Evolutionary conservation across 73 alveolate species (phyloP), one percentile per base, ranked within the genome.

Genomic region (Paramecium sonneborni): DNA sequence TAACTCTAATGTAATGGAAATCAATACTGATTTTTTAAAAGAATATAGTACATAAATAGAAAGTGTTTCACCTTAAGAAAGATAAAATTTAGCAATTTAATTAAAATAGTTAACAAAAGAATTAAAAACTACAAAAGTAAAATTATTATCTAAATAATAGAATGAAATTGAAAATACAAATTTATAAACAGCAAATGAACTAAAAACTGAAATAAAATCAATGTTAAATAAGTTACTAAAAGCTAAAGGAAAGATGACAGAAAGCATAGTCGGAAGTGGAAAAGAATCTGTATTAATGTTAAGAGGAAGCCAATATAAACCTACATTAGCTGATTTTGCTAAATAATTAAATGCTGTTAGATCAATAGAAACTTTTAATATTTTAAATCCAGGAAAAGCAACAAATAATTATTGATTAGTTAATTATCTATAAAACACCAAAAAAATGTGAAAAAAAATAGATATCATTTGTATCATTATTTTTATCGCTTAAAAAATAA

Each of bases 231-330:
- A 79, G 21, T 44, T 79, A 39, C 52, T 79, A 1, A 79, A 79
- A 26, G 90, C 90, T 41, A 79, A 79, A 34, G 90, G 90, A 11
- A 39, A 79, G 55, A 79, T 79, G 90, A 44, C 90, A 18, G 90
- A 79, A 23, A 39, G 76, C 12, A 43, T 79, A 14, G 72, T 79
- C 2, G 76, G 84, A 30, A 52, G 30, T 52, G 84, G 39, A n/a
- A 62, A 62, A 21, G 84, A 62, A 3, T 62, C 84, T 0, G 26
- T 32, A 0, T 15, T 62, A 4, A 62, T 62, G 84, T 32, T 62
- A 15, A 38, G 90, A 26, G 55, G 72, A 21, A 79, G 90, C n/a
- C 18, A 43, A 79, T 79, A 39, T 79, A 26, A 39, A 23, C 69
- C 76, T 8, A 30, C 90, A 5, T 44, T 79, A 62, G 90, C 90